A percentile compares a stretch with the other conserved stretches of the same genome.
Conservation (phyloP, 306 rosid genomes). For the Corylus avellana region DNA sequence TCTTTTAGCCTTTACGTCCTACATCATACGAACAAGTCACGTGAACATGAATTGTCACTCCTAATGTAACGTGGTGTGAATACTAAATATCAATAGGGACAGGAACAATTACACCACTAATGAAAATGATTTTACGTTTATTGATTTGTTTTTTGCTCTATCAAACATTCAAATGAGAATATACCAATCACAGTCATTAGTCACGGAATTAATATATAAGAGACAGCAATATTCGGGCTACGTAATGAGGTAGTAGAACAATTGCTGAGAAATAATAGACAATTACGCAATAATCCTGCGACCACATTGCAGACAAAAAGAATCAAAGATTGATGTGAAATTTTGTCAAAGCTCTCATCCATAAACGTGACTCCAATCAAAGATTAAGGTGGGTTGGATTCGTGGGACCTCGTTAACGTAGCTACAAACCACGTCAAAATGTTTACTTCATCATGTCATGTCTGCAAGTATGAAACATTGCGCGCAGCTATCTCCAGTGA, state of each 20-base stretch:
- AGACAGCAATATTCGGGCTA: no score
- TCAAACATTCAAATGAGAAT: background rate
- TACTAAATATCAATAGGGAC: no score
- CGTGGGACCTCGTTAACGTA: constrained; percentile 31
- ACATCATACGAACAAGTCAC: no score
- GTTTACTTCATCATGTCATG: constrained; percentile 23
- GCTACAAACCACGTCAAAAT: background rate
- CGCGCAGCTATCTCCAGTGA: constrained; percentile 36
- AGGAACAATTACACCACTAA: no score
- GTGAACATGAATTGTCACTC: no score
- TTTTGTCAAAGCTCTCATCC: background rate
- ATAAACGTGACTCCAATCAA: background rate
- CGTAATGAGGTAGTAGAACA: background rate
- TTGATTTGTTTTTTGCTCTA: no score
- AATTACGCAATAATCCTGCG: background rate
- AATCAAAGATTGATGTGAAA: constrained; percentile 25
- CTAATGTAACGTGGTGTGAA: no score
- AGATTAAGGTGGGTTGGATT: constrained; percentile 13
- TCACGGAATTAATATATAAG: background rate
- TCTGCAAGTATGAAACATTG: constrained; percentile 38
- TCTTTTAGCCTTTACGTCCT: no score
- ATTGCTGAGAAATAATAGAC: background rate
- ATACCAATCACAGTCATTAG: background rate
- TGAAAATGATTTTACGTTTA: no score
- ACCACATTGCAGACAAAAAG: background rate